Conservation (phyloP, 306 rosid species). For the Luffa aegyptiaca region DNA sequence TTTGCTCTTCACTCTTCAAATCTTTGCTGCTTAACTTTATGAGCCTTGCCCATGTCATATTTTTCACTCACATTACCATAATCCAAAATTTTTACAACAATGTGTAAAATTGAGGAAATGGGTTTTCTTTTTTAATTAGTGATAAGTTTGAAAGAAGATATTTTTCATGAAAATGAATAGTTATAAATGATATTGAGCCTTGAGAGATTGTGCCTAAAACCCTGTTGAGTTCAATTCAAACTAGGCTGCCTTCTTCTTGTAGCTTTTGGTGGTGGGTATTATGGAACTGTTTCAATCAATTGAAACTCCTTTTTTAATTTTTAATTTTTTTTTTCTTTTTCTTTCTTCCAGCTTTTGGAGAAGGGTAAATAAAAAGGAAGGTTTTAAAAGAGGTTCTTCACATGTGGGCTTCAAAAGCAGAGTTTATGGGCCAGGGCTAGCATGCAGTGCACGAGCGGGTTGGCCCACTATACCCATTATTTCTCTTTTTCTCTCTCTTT, state of each 20-base stretch:
- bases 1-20: neutral
- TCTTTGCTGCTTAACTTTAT: slow-evolving; percentile 2
- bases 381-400: neutral
- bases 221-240: neutral
- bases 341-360: neutral
- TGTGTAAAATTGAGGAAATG: neutral
- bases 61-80: neutral
- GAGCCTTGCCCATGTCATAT: slow-evolving; percentile 3
- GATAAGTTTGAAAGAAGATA: neutral
- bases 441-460: slow-evolving; percentile 76
- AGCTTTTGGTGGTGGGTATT: neutral
- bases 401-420: slow-evolving; percentile 20
- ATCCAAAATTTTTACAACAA: neutral
- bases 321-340: neutral
- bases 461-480: slow-evolving; percentile 37
- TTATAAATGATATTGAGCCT: neutral
- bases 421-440: slow-evolving; percentile 39
- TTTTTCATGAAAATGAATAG: neutral
- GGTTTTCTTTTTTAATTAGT: neutral
- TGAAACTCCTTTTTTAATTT: neutral
- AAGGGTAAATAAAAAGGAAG: neutral
- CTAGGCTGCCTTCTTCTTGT: neutral
- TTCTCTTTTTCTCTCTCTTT: neutral
- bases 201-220: neutral
- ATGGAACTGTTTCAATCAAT: slow-evolving; percentile 3